Evolutionary conservation across 768 basidiomycete species (phyloP), one percentile per base, ranked within the genome.

Genomic region (Lactarius hatsudake): DNA sequence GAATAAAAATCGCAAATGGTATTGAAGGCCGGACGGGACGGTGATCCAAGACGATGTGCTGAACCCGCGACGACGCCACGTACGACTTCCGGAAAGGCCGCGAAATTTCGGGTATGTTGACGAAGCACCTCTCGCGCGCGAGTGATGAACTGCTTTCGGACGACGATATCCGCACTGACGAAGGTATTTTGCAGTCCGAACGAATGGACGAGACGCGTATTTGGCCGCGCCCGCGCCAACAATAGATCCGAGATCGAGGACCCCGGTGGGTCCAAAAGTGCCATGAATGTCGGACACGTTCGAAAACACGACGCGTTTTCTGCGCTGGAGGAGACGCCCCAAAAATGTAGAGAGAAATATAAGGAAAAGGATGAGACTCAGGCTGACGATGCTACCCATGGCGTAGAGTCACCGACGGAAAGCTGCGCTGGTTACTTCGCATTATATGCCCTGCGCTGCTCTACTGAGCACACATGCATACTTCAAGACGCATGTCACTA

Each of bases 121-220:
- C 75, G 55, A 7, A 84, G 71, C 1, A 81, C 74, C 1, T 48
- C 64, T 1, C 57, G 71, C 2, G 80, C 79, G 8, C 67, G 70
- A 1, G 66, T 57, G 38, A 77, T 72, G 64, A 82, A 84, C 1
- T 42, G 59, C 34, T 65, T 71, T 66, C 86, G 82, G 4, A 81
- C 67, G 9, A 32, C 63, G 0, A 66, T 15, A 4, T 82, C 77
- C 0, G 61, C 42, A 51, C 79, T 82, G 32, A 87, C 85, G 48
- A 87, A 87, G 0, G 86, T 84, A 57, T 82, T 87, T 0, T 82
- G 79, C 12, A 78, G 62, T 6, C 56, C 56, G 54, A 75, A 74
- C 0, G 73, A 64, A 5, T 62, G 65, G 15, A 63, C 23, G 43
- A 75, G 71, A 20, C 73, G 73, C n/a, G 53, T 42, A 54, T 75